phyloP scores from a whole-genome alignment of 1,284 basidiomycete species.

The Microbotryum scabiosae region DNA sequence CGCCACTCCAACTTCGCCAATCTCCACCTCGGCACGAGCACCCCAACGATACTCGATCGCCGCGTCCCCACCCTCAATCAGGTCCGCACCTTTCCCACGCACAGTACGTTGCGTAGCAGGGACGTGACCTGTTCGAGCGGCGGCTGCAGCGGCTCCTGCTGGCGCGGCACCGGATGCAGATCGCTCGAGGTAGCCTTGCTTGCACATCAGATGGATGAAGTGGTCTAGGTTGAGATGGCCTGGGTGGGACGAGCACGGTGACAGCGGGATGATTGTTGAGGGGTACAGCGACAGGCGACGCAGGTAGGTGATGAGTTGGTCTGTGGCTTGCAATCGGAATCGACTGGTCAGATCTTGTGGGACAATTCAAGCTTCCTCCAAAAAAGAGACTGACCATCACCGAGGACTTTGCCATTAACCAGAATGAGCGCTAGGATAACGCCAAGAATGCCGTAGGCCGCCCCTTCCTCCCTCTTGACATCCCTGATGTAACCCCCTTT shows the following conservation, averaged over 20 bases:
- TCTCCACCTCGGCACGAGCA: constrained; percentile 35
- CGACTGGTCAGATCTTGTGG: not conserved
- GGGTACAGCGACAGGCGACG: constrained; percentile 16
- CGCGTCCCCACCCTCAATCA: constrained; percentile 29
- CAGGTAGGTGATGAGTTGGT: constrained; percentile 28
- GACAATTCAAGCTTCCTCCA: too few species aligned
- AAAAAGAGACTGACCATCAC: constrained; percentile 33
- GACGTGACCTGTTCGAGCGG: not conserved
- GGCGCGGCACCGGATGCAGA: constrained; percentile 2
- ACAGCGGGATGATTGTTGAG: constrained; percentile 3
- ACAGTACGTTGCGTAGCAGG: constrained; percentile 6
- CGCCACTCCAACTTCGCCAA: constrained; percentile 36
- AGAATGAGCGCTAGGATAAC: constrained; percentile 38
- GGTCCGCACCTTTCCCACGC: not conserved
- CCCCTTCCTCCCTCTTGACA: constrained; percentile 26
- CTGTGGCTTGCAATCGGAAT: not conserved
- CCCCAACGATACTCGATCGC: constrained; percentile 39
- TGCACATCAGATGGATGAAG: constrained; percentile 12
- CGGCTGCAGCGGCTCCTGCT: not conserved
- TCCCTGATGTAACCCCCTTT: constrained; percentile 15
- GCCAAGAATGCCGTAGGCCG: constrained; percentile 34
- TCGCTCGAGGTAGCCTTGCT: constrained; percentile 37
- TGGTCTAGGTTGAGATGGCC: constrained; percentile 12
- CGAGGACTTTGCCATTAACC: constrained; percentile 36
- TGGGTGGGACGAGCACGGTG: constrained; percentile 9